phyloP scores from a whole-genome alignment of 2,329 filamentous ascomycete genomes.

The Aureobasidium sp. region DNA sequence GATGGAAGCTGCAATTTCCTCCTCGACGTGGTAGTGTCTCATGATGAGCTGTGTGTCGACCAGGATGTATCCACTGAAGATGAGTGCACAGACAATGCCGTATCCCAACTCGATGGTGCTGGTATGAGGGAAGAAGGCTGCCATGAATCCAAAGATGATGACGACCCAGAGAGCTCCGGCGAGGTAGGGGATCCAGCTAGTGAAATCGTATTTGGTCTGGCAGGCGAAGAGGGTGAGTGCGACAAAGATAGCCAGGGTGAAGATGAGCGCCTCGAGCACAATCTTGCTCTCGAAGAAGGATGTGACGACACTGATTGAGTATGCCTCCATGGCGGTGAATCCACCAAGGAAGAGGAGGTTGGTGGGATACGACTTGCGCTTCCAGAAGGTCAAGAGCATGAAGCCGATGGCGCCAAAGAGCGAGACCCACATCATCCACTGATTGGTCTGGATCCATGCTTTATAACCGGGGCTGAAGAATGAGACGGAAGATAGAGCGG shows the following conservation, averaged over 20 bases:
- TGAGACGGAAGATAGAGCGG: conserved; percentile 69
- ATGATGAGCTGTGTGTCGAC: conserved; percentile 95
- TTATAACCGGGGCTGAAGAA: conserved; percentile 80
- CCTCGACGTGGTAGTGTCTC: conserved; percentile 93
- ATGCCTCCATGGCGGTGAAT: conserved; percentile 89
- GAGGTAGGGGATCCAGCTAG: conserved; percentile 91
- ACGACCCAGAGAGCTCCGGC: conserved; percentile 86
- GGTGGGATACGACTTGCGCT: conserved; percentile 80
- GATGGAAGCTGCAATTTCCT: conserved; percentile 88
- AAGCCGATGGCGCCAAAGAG: conserved; percentile 77
- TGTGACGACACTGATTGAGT: conserved; percentile 85
- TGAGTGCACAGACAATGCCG: conserved; percentile 69
- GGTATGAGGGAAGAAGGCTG: conserved; percentile 77
- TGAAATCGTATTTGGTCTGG: conserved; percentile 98
- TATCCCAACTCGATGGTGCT: conserved; percentile 81
- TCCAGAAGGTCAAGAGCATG: conserved; percentile 88
- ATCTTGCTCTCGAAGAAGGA: conserved; percentile 80
- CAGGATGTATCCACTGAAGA: conserved; percentile 92
- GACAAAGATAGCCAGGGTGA: conserved; percentile 65
- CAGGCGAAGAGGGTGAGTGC: conserved; percentile 74
- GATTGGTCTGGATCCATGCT: conserved; percentile 76
- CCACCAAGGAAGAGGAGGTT: conserved; percentile 87
- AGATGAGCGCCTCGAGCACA: conserved; percentile 81
- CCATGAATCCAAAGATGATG: conserved; percentile 88
- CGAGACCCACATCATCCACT: conserved; percentile 79